Evolutionary conservation across 2,329 filamentous ascomycete genomes (phyloP).

Genomic region (Alternaria sp.): DNA sequence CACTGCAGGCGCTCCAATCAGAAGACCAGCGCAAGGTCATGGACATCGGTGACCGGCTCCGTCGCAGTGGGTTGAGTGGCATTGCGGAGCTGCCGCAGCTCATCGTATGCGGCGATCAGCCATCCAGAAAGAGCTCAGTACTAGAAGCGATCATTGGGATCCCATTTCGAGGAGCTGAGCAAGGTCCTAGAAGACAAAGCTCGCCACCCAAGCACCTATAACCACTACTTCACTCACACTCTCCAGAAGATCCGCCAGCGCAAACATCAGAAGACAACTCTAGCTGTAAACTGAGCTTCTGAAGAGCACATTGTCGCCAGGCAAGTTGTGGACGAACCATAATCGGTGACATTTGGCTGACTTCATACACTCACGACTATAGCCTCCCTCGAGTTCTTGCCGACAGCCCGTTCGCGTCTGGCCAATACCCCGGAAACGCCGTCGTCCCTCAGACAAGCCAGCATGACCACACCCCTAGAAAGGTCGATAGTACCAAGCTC

Average conservation of each 20-base stretch:
- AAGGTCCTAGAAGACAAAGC: constrained; percentile 60
- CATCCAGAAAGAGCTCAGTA: constrained; percentile 70
- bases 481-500: neutral
- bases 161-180: constrained; percentile 60
- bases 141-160: constrained; percentile 70
- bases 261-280: constrained; percentile 8
- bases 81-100: constrained; percentile 46
- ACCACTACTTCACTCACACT: constrained; percentile 52
- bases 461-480: neutral
- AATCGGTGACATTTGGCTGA: too few species aligned
- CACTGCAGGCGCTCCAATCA: constrained; percentile 56
- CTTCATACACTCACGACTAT: too few species aligned
- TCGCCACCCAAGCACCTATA: constrained; percentile 64
- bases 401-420: too few species aligned
- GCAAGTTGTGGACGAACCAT: too few species aligned
- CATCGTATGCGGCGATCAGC: constrained; percentile 60
- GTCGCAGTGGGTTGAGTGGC: constrained; percentile 56
- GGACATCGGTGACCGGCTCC: constrained; percentile 63
- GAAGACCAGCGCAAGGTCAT: constrained; percentile 60
- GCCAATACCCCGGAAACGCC: too few species aligned
- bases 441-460: too few species aligned
- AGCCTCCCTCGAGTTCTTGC: too few species aligned
- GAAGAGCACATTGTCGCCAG: too few species aligned
- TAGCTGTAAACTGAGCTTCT: constrained; percentile 17
- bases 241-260: constrained; percentile 36